Evolutionary conservation across 2,329 filamentous ascomycete species (phyloP).

Genomic region (Sphaerulina vaccinii): DNA sequence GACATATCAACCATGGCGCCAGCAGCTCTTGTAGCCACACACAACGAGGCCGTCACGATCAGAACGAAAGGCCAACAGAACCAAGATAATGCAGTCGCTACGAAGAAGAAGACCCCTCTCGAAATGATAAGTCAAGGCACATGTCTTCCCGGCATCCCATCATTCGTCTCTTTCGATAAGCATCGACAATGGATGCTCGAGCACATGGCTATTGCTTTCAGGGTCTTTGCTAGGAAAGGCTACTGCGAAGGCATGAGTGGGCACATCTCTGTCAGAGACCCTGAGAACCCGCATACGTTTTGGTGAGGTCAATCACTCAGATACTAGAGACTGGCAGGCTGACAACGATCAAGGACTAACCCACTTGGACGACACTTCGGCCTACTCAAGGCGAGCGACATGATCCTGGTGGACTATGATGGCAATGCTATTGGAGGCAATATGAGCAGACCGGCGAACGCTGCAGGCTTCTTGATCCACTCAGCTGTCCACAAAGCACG

Average conservation of each 20-base stretch:
- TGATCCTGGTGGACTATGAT: constrained; percentile 64
- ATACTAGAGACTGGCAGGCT: too few relatives aligned
- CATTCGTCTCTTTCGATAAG: constrained; percentile 52
- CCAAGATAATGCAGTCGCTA: constrained; percentile 13
- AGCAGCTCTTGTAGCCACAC: constrained; percentile 28
- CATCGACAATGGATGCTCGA: constrained; percentile 63
- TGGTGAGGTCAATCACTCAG: constrained; percentile 46
- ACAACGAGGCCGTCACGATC: constrained; percentile 19
- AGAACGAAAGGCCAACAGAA: constrained; percentile 17
- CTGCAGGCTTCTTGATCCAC: constrained; percentile 69
- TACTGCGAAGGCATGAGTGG: constrained; percentile 69
- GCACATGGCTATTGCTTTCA: constrained; percentile 66
- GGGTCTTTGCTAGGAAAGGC: constrained; percentile 64
- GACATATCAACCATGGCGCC: constrained; percentile 29
- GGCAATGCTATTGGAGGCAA: constrained; percentile 66
- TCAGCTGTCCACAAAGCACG: constrained; percentile 66
- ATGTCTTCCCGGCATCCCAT: constrained; percentile 55
- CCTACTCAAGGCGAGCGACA: constrained; percentile 62
- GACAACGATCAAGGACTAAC: constrained; percentile 50
- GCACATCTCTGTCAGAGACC: constrained; percentile 67
- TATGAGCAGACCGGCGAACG: constrained; percentile 59
- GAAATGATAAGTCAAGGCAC: constrained; percentile 48
- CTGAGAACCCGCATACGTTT: constrained; percentile 59
- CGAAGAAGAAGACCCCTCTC: constrained; percentile 36
- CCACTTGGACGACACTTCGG: constrained; percentile 65